Conservation (phyloP, 2,329 filamentous ascomycete genomes). For the Scytalidium lignicola region DNA sequence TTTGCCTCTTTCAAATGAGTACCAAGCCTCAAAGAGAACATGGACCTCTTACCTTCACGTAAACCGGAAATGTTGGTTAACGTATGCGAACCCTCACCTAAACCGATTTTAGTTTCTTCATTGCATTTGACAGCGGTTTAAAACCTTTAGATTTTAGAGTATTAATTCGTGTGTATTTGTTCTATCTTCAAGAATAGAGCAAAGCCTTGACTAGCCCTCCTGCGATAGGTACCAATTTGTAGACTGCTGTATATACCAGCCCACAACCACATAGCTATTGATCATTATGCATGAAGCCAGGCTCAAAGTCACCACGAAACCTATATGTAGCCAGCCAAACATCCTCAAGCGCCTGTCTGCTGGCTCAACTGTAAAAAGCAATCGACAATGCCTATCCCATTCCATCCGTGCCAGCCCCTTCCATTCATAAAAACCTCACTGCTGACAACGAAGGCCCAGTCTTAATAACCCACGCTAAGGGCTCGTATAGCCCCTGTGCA, state of each 20-base stretch:
- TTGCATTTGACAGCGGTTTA: no score
- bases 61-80: no score
- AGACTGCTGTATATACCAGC: constrained; percentile 2
- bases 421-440: neutral
- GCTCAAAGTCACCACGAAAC: constrained; percentile 3
- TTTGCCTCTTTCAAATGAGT: no score
- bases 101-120: no score
- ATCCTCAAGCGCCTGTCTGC: constrained; percentile 5
- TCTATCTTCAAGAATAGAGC: constrained; percentile 14
- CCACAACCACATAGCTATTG: constrained; percentile 12
- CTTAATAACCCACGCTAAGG: neutral
- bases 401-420: neutral
- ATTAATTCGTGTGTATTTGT: constrained; percentile 15
- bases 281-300: constrained; percentile 1
- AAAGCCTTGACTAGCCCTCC: constrained; percentile 10
- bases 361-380: constrained; percentile 1
- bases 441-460: neutral
- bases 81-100: no score
- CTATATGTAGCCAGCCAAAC: constrained; percentile 2
- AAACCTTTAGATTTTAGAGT: no score
- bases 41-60: no score
- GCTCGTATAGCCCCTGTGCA: neutral
- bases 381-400: constrained; percentile 2
- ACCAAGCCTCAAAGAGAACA: no score
- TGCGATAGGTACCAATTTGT: neutral